Evolutionary conservation across 2,329 filamentous ascomycete genomes (phyloP).

Genomic region (Colletotrichum sp.): DNA sequence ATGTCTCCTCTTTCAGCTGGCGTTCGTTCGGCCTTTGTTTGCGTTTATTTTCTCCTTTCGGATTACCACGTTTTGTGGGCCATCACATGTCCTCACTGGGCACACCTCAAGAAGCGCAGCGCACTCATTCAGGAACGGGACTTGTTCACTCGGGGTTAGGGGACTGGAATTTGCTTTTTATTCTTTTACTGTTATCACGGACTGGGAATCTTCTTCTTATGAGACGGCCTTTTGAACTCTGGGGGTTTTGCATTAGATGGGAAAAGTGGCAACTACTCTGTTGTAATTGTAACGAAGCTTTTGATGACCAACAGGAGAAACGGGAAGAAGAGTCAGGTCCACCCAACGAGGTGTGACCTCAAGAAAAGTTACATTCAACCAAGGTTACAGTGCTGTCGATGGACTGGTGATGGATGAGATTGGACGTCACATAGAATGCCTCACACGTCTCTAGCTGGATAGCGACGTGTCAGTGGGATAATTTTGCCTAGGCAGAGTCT

Average conservation of each 20-base stretch:
- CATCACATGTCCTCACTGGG: neutral
- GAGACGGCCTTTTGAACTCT: constrained; percentile 1
- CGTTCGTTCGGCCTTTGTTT: neutral
- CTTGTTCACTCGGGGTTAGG: neutral
- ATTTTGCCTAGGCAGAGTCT: neutral
- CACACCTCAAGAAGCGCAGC: constrained; percentile 2
- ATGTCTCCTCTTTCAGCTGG: neutral
- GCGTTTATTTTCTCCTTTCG: neutral
- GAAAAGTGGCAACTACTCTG: constrained; percentile 22
- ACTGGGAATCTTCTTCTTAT: neutral
- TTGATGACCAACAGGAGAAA: constrained; percentile 6
- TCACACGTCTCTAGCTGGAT: neutral
- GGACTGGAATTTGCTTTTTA: neutral
- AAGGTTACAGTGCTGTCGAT: neutral
- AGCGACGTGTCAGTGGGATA: neutral
- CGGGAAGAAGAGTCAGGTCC: neutral
- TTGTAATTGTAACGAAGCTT: constrained; percentile 24
- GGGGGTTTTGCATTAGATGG: constrained; percentile 16
- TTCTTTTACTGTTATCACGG: neutral
- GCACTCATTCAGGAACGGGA: constrained; percentile 4
- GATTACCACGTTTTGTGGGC: neutral
- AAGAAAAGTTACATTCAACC: neutral
- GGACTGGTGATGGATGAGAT: neutral
- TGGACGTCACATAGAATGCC: neutral
- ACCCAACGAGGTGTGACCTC: neutral